Percentiles rank a stretch among this genome's conserved stretches.
These are phyloP conservation scores for Colletotrichum somersetense DNA, from an alignment of 2,329 filamentous ascomycete genomes.

Conservation along the genomic window DNA sequence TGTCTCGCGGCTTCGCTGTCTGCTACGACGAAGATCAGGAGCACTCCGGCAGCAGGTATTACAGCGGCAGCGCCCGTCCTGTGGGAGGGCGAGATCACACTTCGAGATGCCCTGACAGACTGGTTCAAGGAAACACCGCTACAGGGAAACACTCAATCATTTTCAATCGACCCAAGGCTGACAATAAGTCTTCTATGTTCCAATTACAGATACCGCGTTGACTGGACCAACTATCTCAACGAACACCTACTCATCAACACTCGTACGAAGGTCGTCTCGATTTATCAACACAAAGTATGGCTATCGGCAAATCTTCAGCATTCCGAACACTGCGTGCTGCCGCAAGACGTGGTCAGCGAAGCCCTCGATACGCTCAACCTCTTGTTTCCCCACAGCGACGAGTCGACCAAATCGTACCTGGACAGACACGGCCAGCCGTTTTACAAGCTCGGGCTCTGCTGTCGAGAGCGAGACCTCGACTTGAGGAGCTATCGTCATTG, in stretches of 20 bases:
- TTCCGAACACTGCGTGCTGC: neutral
- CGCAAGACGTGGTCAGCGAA: neutral
- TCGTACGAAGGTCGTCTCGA: neutral
- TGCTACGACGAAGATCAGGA: neutral
- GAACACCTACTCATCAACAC: conserved; percentile 1
- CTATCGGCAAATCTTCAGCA: neutral
- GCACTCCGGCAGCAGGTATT: neutral
- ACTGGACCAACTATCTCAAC: neutral
- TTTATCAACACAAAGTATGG: conserved; percentile 24
- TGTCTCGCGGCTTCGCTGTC: neutral
- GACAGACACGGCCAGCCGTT: neutral
- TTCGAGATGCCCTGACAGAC: neutral
- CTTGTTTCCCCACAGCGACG: conserved; percentile 1
- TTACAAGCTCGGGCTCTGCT: neutral
- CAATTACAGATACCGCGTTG: neutral
- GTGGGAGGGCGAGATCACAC: neutral
- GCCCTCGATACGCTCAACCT: conserved; percentile 13
- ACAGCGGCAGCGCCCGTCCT: neutral
- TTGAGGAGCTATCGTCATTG: neutral
- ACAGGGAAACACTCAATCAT: neutral
- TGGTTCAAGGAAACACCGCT: neutral
- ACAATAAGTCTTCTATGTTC: neutral
- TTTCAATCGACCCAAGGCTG: neutral
- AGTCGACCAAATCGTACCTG: neutral
- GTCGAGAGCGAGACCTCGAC: neutral